Evolutionary conservation across 164 flowering plant genomes (phyloP), one percentile per base, ranked within the genome.

Genomic region (Macadamia integrifolia): DNA sequence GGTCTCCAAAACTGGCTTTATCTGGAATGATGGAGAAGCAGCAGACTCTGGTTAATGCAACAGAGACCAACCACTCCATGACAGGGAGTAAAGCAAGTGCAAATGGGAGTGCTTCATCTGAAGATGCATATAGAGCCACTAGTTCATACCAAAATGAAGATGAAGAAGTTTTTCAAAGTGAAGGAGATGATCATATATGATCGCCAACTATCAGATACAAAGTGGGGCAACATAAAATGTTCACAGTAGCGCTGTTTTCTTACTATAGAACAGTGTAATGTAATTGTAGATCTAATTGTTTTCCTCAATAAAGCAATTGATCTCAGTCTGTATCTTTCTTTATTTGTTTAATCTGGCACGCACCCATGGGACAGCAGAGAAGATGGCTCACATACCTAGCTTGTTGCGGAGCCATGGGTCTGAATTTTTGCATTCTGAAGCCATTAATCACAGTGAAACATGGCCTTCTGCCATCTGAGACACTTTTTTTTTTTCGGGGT

Each of bases 21-120:
- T 91, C 98, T 0, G 97, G 92, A 52, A 86, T 91, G 90, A 88
- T 90, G 97, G 97, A 91, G 67, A 88, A 88, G 76, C 89, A 81
- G 72, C 85, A 75, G 8, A 62, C 77, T 11, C 80, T 76, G 46
- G 75, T 68, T 50, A 85, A 91, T 71, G 81, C 68, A 31, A 86
- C 95, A 9, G 92, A 83, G 15, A 1, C 83, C 55, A 71, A 72
- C 66, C 69, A 69, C 64, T 66, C 70, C 56, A 48, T 85, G 1
- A 84, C 82, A 69, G 83, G 64, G 17, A 70, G 75, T 69, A 66
- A 68, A 30, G 60, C 67, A 18, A 69, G 66, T 30, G 3, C 79
- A 3, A 86, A 81, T 32, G 61, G 73, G 10, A 73, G 48, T 0
- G 49, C 43, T 58, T 62, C 74, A 42, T 53, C 79, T 23, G 75